Evolutionary conservation across 1,139 yeast species (phyloP), one percentile per base, ranked within the genome.

Genomic region (Geotrichum restrictum): DNA sequence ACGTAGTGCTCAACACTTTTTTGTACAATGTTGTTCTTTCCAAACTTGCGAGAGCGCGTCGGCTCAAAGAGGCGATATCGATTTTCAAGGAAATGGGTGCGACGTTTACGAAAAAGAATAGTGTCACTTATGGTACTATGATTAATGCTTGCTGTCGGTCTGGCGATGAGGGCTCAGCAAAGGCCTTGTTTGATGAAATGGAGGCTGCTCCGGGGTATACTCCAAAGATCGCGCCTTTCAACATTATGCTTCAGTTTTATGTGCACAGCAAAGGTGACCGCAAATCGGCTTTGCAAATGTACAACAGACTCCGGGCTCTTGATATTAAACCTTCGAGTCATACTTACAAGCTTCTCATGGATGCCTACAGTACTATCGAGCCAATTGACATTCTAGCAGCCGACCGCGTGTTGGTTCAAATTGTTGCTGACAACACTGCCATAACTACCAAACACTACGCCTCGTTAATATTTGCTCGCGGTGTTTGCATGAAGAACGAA

Each of bases 331-430:
- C 72, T 10, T 66, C 74, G 1, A 59, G 73, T 1, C 70, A 65
- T 54, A 70, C 76, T 2, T 74, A 72, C 61, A 69, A 68, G 56
- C 65, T 74, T 21, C 55, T 73, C 43, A 73, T 74, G 57, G 75
- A 71, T 34, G 65, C 72, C 34, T 69, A 69, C 60, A 64, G 67
- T 34, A 61, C 65, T 6, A 59, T 71, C 24, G 64, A 64, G 49
- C 69, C 72, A 6, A 55, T 63, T 29, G 68, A 71, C 52, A 54
- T 72, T 31, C 63, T 57, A 5, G 60, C 66, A 3, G 77, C 76
- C 3, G 74, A 71, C 51, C 52, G 56, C 2, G 74, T 73, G 3
- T 55, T 74, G 32, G 55, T 56, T 14, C 57, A 59, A 40, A 71
- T 73, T 57, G 61, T 61, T 13, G 56, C 56, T 24, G 69, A 67